phyloP scores from a whole-genome alignment of 108 stramenopile species.

The Schizochytrium sp. region DNA sequence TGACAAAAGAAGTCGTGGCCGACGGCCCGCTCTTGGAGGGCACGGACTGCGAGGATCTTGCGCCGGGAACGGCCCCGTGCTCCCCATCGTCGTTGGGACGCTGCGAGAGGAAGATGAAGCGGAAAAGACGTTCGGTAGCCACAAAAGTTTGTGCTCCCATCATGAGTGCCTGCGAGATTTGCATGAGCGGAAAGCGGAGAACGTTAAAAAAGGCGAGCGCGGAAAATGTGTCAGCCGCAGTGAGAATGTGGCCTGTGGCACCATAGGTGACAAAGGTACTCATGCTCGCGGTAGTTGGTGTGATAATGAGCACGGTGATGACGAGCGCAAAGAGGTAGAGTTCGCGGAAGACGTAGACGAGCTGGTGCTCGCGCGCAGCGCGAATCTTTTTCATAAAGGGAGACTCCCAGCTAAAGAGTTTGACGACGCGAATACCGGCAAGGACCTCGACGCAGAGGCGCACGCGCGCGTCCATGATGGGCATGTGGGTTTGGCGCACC shows the following conservation, averaged over 20 bases:
- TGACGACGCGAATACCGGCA: slow-evolving; percentile 59
- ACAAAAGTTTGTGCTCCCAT: neutral
- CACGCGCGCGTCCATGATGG: slow-evolving; percentile 60
- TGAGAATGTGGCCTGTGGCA: slow-evolving; percentile 28
- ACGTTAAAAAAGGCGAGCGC: slow-evolving; percentile 85
- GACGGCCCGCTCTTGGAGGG: no score
- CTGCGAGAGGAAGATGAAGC: neutral
- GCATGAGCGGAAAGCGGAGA: slow-evolving; percentile 83
- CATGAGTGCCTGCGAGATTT: slow-evolving; percentile 73
- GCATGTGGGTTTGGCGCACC: slow-evolving; percentile 17
- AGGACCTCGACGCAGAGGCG: slow-evolving; percentile 64
- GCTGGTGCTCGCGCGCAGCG: neutral
- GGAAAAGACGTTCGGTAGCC: neutral
- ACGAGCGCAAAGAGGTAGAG: neutral
- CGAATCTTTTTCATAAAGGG: neutral
- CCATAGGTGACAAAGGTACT: neutral
- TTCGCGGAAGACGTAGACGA: neutral
- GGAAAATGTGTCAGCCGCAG: slow-evolving; percentile 61
- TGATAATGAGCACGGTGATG: neutral
- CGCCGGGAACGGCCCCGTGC: neutral
- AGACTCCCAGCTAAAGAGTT: slow-evolving; percentile 27
- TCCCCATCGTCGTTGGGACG: no score
- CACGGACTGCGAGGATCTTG: no score
- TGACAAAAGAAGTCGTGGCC: no score
- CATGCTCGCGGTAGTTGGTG: neutral